Percentiles rank a stretch among this genome's conserved stretches.
These are phyloP conservation scores for Venturia asperata DNA, from an alignment of 2,329 filamentous ascomycete species.

Conservation along the genomic window DNA sequence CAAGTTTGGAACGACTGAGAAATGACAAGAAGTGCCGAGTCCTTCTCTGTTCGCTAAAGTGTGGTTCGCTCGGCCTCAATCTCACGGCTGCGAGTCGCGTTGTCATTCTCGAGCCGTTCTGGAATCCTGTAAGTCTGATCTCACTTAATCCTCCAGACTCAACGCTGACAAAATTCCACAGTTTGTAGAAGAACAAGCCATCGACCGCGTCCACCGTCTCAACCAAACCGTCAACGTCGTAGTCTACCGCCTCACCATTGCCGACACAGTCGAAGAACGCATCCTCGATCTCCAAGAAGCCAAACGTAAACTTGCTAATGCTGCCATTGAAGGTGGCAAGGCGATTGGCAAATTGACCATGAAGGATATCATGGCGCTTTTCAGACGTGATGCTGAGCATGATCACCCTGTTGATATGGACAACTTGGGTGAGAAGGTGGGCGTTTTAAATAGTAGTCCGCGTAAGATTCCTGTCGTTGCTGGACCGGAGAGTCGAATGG, in stretches of 20 bases:
- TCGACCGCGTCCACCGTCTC: constrained; percentile 95
- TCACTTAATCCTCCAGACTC: neutral
- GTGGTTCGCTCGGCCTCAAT: constrained; percentile 87
- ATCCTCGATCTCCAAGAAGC: constrained; percentile 93
- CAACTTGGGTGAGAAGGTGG: constrained; percentile 6
- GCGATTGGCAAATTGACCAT: constrained; percentile 79
- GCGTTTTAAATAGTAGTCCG: constrained; percentile 11
- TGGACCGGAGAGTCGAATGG: constrained; percentile 17
- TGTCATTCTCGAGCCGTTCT: constrained; percentile 94
- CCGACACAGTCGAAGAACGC: constrained; percentile 80
- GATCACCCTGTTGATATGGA: constrained; percentile 11
- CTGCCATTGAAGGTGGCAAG: constrained; percentile 77
- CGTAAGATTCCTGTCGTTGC: constrained; percentile 10
- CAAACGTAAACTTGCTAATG: constrained; percentile 84
- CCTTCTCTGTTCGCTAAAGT: constrained; percentile 87
- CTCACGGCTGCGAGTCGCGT: constrained; percentile 89
- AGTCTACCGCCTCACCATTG: constrained; percentile 89
- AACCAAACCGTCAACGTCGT: constrained; percentile 93
- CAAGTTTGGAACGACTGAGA: constrained; percentile 69
- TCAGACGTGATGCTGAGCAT: constrained; percentile 60
- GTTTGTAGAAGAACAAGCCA: constrained; percentile 98
- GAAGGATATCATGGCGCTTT: constrained; percentile 88
- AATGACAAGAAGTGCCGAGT: constrained; percentile 70
- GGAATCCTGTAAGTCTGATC: constrained; percentile 67
- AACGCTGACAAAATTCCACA: constrained; percentile 29